These are phyloP conservation scores for Voacanga thouarsii DNA, from an alignment of 257 asterid species.

Conservation along the genomic window DNA sequence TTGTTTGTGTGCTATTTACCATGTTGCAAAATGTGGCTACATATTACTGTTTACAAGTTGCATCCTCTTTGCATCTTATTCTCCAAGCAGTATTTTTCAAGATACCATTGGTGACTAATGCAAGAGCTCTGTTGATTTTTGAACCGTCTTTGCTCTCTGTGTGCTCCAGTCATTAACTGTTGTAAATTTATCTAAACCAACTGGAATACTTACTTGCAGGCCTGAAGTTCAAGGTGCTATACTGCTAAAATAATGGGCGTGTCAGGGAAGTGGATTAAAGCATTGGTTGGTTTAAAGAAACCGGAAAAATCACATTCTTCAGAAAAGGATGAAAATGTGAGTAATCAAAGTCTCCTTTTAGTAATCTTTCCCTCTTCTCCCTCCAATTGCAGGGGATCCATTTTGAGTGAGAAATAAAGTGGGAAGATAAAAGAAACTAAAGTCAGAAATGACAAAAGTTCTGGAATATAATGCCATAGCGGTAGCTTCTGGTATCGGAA, in stretches of 20 bases:
- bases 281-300: conserved; percentile 77
- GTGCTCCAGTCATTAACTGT: conserved; percentile 6
- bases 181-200: neutral
- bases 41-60: conserved; percentile 5
- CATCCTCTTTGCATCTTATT: neutral
- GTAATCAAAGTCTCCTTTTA: conserved; percentile 23
- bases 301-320: conserved; percentile 62
- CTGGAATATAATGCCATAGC: neutral
- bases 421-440: neutral
- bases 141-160: neutral
- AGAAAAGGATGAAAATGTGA: conserved; percentile 63
- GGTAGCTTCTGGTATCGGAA: neutral
- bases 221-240: conserved; percentile 22
- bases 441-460: neutral
- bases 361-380: neutral
- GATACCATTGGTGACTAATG: neutral
- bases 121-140: neutral
- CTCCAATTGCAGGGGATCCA: neutral
- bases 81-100: neutral
- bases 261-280: conserved; percentile 84
- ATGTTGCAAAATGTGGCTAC: neutral
- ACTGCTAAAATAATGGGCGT: conserved; percentile 61
- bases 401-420: neutral
- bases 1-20: neutral
- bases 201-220: conserved; percentile 39